phyloP scores from a whole-genome alignment of 2,329 filamentous ascomycete species.

The Emericellopsis atlantica region DNA sequence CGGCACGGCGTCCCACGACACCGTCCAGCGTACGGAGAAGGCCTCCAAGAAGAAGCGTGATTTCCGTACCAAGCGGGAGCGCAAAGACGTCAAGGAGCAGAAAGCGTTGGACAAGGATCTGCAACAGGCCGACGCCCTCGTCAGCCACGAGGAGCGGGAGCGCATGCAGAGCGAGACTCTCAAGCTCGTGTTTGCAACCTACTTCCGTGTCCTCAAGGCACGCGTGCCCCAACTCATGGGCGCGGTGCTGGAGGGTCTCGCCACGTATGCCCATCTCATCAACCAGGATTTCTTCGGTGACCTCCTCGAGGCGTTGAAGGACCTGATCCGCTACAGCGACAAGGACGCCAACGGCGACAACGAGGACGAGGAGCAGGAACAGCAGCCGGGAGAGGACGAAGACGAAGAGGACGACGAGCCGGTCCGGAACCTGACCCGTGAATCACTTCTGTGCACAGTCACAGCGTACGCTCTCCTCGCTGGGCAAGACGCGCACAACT shows the following conservation, averaged over 20 bases:
- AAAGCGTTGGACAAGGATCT: conserved; percentile 88
- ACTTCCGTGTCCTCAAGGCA: conserved; percentile 87
- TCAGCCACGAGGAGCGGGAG: conserved; percentile 85
- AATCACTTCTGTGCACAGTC: conserved; percentile 85
- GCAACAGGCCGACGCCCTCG: conserved; percentile 79
- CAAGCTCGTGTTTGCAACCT: conserved; percentile 88
- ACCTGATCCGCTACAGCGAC: conserved; percentile 71
- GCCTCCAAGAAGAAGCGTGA: conserved; percentile 62
- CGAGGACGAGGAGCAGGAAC: conserved; percentile 26
- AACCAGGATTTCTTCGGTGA: conserved; percentile 99
- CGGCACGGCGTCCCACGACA: conserved; percentile 68
- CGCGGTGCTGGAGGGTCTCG: conserved; percentile 87
- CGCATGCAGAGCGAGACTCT: conserved; percentile 90
- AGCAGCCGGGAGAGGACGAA: conserved; percentile 23
- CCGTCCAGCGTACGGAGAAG: conserved; percentile 42
- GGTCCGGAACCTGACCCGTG: conserved; percentile 65
- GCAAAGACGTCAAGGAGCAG: conserved; percentile 74
- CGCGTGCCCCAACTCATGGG: conserved; percentile 80
- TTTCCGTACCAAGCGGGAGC: conserved; percentile 78
- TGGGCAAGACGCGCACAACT: conserved; percentile 83
- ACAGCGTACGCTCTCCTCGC: conserved; percentile 94
- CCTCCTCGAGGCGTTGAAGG: conserved; percentile 84
- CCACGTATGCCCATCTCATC: conserved; percentile 90
- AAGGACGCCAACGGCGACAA: conserved; percentile 33
- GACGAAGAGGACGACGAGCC: conserved; percentile 30